These are phyloP conservation scores for Bocquillonia castaneifolia DNA, from an alignment of 441 rosid genomes.

Conservation along the genomic window DNA sequence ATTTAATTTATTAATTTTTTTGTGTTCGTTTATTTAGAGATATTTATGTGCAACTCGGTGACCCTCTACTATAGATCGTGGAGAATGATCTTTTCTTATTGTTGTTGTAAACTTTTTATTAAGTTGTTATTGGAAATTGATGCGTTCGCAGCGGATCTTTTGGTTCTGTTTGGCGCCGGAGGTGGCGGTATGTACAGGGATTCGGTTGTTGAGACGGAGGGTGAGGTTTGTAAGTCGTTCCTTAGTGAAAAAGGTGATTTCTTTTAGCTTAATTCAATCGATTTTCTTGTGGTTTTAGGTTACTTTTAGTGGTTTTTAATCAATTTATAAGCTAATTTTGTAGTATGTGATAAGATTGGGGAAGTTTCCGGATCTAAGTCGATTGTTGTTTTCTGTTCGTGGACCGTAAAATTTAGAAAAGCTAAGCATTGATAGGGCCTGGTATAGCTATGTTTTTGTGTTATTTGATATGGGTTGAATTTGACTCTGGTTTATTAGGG, in stretches of 20 bases:
- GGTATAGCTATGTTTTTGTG: background rate
- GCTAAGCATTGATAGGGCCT: too few species aligned
- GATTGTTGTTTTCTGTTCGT: too few species aligned
- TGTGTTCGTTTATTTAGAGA: too few species aligned
- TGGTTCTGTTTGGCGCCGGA: constrained; percentile 52
- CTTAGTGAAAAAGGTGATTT: constrained; percentile 15
- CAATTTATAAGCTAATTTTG: background rate
- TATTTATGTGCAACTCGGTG: background rate
- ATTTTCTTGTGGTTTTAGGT: background rate
- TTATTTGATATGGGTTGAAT: background rate
- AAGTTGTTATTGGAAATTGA: constrained; percentile 50
- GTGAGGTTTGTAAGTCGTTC: constrained; percentile 23
- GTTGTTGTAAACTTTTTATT: constrained; percentile 52
- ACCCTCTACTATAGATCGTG: constrained; percentile 8
- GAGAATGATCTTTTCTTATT: constrained; percentile 23
- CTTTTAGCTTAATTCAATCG: background rate
- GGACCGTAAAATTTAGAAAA: too few species aligned
- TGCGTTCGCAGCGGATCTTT: constrained; percentile 30
- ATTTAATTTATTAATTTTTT: too few species aligned
- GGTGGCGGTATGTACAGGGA: constrained; percentile 51
- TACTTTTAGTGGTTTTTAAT: background rate
- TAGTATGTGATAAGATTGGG: background rate
- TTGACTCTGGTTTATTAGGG: background rate
- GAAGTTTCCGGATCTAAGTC: too few species aligned
- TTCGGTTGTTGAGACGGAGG: constrained; percentile 31